A percentile compares a stretch with the other conserved stretches of the same genome.
Evolutionary conservation across 495 filamentous ascomycete genomes (phyloP).

Genomic region (Oidiodendron maius): DNA sequence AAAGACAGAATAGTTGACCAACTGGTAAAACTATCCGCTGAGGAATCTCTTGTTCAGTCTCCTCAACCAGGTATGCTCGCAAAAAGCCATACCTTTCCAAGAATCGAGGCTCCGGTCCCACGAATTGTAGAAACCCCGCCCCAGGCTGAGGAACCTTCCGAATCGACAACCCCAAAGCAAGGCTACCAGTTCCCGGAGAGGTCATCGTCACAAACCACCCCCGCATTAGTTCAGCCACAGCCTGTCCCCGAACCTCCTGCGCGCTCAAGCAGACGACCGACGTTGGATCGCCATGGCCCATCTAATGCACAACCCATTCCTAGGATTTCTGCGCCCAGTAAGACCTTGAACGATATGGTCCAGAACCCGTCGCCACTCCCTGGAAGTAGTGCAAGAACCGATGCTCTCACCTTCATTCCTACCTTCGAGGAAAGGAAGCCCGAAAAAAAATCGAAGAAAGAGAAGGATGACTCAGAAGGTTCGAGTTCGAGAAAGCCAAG

Average conservation of each 20-base stretch:
- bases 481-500: constrained; percentile 63
- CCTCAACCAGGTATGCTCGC: constrained; percentile 11
- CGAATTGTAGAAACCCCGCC: constrained; percentile 66
- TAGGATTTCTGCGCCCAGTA: constrained; percentile 11
- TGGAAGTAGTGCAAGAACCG: constrained; percentile 66
- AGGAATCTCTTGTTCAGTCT: not conserved
- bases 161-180: constrained; percentile 7
- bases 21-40: not conserved
- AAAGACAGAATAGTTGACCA: not conserved
- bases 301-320: constrained; percentile 9
- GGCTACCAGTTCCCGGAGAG: constrained; percentile 37
- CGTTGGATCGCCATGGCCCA: constrained; percentile 25
- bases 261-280: constrained; percentile 41
- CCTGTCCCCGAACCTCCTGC: constrained; percentile 36
- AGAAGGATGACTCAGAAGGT: constrained; percentile 45
- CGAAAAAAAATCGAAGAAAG: constrained; percentile 61
- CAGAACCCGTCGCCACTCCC: constrained; percentile 58
- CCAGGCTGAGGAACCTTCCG: constrained; percentile 33
- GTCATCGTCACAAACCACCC: constrained; percentile 49
- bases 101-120: constrained; percentile 42
- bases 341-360: constrained; percentile 56
- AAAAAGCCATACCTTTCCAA: constrained; percentile 18
- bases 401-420: constrained; percentile 78
- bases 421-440: constrained; percentile 65
- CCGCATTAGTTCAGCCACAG: constrained; percentile 18